Base-by-base conservation (phyloP, 2,329 filamentous ascomycete species). In the Aureobasidium mangrovei region DNA sequence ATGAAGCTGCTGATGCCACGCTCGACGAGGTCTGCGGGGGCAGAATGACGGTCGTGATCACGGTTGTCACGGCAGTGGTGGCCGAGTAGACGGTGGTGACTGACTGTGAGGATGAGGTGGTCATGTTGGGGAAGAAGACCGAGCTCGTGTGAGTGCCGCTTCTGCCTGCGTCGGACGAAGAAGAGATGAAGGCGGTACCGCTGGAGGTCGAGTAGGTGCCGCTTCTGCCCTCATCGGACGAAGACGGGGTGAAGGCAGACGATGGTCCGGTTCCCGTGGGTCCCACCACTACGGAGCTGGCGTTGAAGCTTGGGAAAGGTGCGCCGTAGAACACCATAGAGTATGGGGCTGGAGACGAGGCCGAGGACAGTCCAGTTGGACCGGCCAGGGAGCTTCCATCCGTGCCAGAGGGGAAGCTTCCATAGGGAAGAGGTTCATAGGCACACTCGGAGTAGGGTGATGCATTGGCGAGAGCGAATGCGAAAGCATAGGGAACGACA, bases 31-130 rank as follows among this genome's bases (percentile, higher is more conserved):
- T 27, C 4, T 8, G 51, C 9, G 36, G 7, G 12, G 49, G 24
- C 10, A 53, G 31, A 7, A n/a, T 38, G 53, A 47, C 48, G 7
- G 39, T 44, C 3, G 46, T 55, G 43, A 57, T n/a, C n/a, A 39
- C 39, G 18, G 52, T 55, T 4, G 53, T 55, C 35, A 55, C 35
- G 7, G 45, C 53, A 12, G 48, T 47, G 12, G 56, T 52, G 12
- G 31, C 53, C 38, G 45, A 46, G 7, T 49, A 40, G 32, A 46
- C 32, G 6, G 52, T 55, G 26, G 44, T 54, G 29, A 49, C 48
- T 3, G 53, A 42, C 24, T 40, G n/a, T 4, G 26, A 31, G 10
- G 29, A 18, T 9, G 41, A 35, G 10, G 53, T 28, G 10, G 45
- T 49, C 29, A 9, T 33, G 42, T 39, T 35, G 8, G 51, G 29